Evolutionary conservation across 2,329 filamentous ascomycete genomes (phyloP), one percentile per base, ranked within the genome.

Genomic region (Calonectria fujianensis): DNA sequence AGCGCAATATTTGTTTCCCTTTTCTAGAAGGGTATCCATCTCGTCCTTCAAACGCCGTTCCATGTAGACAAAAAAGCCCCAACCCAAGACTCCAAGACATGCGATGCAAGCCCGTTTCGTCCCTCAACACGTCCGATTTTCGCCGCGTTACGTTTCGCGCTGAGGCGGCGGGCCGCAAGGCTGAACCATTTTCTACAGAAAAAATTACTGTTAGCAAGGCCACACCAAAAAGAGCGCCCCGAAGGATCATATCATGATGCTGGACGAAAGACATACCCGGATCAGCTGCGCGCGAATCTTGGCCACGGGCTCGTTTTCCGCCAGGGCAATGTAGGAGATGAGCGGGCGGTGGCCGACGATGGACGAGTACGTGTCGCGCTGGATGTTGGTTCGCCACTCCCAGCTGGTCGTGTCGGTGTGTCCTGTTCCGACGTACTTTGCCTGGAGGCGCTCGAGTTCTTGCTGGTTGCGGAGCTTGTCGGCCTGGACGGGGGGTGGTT

Each of bases 391-490:
- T 66, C 94, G 94, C 96, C 96, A 99, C 87, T 99, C 97, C 93
- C 97, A 97, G 85, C 95, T 97, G 32, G 96, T 98, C 18, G 96
- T 98, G 87, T 99, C 97, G 54, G 96, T 95, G 85, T 98, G 96
- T 31, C 97, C 97, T 5, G 97, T 98, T 80, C 97, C 97, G 82
- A 99, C 91, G 88, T 97, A 98, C 82, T 97, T 97, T 82, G 96
- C 94, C 87, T 99, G 97, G 24, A 98, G 94, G 78, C 96, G 94
- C 87, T 99, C 97, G 83, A 99, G 96, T 86, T 99, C 97, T 87
- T 99, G 97, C 81, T 98, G 95, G 13, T 95, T 97, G 84, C 97
- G 96, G 78, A 99, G 94, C 88, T 99, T 99, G 89, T 99, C 97
- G 86, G 97, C 97, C 97, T 93, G 63, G 10, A 8, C 24, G 32